phyloP scores from a whole-genome alignment of 2,329 filamentous ascomycete species.

The Aspergillus thermomutatus region DNA sequence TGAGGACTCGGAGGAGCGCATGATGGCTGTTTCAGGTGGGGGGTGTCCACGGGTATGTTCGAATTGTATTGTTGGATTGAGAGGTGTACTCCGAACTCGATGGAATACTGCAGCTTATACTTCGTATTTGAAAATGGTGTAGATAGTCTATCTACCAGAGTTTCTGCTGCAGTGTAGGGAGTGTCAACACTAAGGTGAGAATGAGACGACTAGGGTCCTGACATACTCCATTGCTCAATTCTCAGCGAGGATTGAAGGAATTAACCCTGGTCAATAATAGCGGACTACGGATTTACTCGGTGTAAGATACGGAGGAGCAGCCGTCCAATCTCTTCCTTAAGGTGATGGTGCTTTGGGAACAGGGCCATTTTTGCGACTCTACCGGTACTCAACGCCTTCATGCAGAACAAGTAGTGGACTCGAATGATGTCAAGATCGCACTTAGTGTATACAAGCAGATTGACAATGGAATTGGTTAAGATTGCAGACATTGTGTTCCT shows the following conservation, averaged over 20 bases:
- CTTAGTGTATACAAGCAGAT: not conserved
- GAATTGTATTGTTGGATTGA: no score
- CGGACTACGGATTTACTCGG: not conserved
- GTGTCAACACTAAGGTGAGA: not conserved
- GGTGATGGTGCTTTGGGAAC: not conserved
- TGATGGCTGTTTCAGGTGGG: slow-evolving; percentile 11
- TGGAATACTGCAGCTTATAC: not conserved
- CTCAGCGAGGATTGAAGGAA: not conserved
- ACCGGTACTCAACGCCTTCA: not conserved
- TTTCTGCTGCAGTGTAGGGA: not conserved
- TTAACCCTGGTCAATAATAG: not conserved
- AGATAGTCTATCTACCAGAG: not conserved
- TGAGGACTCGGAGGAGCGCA: slow-evolving; percentile 3
- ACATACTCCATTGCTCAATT: no score
- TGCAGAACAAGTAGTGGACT: not conserved
- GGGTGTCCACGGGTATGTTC: not conserved
- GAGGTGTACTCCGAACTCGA: not conserved
- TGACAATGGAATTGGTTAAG: not conserved
- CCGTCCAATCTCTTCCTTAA: not conserved
- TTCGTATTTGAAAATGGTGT: not conserved
- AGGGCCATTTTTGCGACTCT: not conserved
- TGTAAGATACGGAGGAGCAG: not conserved
- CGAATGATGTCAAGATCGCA: not conserved
- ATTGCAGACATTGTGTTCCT: not conserved
- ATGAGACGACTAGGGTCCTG: not conserved